A percentile compares a stretch with the other conserved stretches of the same genome.
Evolutionary conservation across 2,329 filamentous ascomycete genomes (phyloP).

Genomic region (Chaetomium strumarium): DNA sequence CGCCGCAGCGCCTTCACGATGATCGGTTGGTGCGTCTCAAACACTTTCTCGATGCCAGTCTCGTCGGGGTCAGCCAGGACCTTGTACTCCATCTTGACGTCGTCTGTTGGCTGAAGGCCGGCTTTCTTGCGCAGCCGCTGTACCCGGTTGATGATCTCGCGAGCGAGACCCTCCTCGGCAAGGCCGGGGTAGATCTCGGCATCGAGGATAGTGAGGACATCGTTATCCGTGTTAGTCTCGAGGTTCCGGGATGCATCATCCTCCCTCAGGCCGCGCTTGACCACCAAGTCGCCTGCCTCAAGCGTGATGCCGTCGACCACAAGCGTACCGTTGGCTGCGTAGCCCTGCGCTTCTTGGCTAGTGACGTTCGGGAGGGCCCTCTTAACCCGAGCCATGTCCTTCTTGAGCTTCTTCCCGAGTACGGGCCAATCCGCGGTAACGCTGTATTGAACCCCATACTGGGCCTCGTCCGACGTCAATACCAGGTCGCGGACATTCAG

Average conservation of each 20-base stretch:
- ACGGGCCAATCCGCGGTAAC: constrained; percentile 89
- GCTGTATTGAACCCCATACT: constrained; percentile 88
- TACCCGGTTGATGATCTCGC: constrained; percentile 89
- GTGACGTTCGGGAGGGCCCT: constrained; percentile 76
- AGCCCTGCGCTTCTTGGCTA: constrained; percentile 75
- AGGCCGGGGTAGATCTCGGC: constrained; percentile 73
- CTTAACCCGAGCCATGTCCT: constrained; percentile 86
- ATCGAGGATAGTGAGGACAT: constrained; percentile 85
- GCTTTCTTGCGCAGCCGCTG: constrained; percentile 93
- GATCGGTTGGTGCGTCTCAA: constrained; percentile 58
- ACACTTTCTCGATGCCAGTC: constrained; percentile 64
- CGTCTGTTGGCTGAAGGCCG: constrained; percentile 82
- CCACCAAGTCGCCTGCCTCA: constrained; percentile 73
- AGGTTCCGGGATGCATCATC: constrained; percentile 64
- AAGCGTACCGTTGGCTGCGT: constrained; percentile 67
- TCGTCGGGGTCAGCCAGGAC: constrained; percentile 74
- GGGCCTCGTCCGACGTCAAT: constrained; percentile 77
- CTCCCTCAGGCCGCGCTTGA: constrained; percentile 73
- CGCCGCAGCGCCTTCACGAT: constrained; percentile 75
- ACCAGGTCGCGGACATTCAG: constrained; percentile 84
- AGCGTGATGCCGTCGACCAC: constrained; percentile 81
- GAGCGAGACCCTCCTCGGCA: constrained; percentile 78
- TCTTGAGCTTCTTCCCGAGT: constrained; percentile 94
- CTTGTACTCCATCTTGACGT: constrained; percentile 90
- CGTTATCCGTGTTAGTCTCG: constrained; percentile 82